Base-by-base conservation (phyloP, 1,139 yeast species). In the Kazachstania sp. region DNA sequence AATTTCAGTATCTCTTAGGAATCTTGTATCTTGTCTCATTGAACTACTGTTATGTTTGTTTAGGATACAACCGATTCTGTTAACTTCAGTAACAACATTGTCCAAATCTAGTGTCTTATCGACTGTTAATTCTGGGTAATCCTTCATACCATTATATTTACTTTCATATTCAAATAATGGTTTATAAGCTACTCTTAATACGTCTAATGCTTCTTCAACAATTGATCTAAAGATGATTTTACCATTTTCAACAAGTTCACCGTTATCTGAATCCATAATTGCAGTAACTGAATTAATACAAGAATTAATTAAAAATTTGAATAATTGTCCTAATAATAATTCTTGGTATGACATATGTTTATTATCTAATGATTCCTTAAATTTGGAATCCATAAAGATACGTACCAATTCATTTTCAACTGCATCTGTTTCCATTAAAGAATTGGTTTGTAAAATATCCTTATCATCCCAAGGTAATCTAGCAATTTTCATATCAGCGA, bases 241-340 rank as follows among this genome's bases (percentile, higher is more conserved):
- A 4, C 71, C 62, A n/a, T 68, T 60, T 11, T 67, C 64, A 1
- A 70, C 66, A 34, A 88, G 66, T 48, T 83, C 85, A 23, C 95
- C 95, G 58, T 92, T 92, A 43, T 71, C 63, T 59, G 92, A 83
- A 63, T 85, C 84, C 36, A 84, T 68, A 26, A 87, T 66, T 0
- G 95, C 85, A 0, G 96, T 83, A 35, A 84, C 68, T 0, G 97
- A 86, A 61, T 92, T 90, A 52, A 90, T 81, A 56, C 94, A 85
- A 7, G 86, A 76, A 60, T 92, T 92, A 23, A 83, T 81, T 42
- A 84, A 72, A 48, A 90, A 73, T 61, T 92, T 92, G 55, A 81
- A 84, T 56, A 82, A 70, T 65, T 88, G 97, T 3, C 75, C 73
- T 31, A 81, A 64, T 30, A 79, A 55, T 50, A 90, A 72, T 32